Conservation (phyloP, 2,329 filamentous ascomycete genomes). For the Colletotrichum endophyticum region DNA sequence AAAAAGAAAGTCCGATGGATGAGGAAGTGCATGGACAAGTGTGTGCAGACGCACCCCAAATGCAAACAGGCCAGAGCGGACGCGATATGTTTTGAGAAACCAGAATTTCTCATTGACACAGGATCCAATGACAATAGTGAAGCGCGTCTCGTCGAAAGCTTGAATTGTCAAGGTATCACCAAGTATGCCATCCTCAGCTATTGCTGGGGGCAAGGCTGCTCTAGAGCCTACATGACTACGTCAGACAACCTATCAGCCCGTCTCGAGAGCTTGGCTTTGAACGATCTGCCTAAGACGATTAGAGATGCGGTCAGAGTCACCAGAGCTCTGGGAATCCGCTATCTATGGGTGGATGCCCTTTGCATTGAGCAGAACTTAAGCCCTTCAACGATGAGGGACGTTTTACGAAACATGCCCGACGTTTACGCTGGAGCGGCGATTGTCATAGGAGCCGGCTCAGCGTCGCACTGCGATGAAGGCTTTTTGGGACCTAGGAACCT, state of each 20-base stretch:
- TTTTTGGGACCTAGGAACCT: neutral
- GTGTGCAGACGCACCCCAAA: rapidly evolving
- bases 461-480: neutral
- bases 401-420: neutral
- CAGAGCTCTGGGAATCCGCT: neutral
- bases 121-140: rapidly evolving
- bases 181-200: neutral
- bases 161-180: neutral
- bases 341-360: neutral
- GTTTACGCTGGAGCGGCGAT: neutral
- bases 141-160: neutral
- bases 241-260: neutral
- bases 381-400: rapidly evolving
- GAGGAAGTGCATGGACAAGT: neutral
- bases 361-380: neutral
- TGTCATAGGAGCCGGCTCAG: neutral
- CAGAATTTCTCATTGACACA: neutral
- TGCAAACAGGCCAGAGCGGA: neutral
- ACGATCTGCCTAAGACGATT: rapidly evolving
- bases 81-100: neutral
- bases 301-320: neutral
- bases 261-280: neutral
- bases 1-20: neutral
- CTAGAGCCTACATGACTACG: rapidly evolving
- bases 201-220: neutral